phyloP scores from a whole-genome alignment of 371 early-diverging fungal species.

The Mucor racemosus region DNA sequence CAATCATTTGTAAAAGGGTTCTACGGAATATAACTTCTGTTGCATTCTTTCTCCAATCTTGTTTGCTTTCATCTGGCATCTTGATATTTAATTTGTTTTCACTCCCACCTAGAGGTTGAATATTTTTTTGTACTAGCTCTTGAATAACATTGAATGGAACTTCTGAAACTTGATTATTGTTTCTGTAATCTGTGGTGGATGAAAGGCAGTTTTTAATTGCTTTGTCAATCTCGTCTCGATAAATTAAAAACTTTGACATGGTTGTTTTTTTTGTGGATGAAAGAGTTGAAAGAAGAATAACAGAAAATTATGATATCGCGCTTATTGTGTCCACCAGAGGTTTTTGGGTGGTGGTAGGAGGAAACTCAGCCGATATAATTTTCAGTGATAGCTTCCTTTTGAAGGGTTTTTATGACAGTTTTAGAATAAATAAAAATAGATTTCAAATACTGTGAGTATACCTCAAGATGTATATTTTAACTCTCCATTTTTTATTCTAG shows the following conservation, averaged over 20 bases:
- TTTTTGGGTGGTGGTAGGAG: no score
- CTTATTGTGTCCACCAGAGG: no score
- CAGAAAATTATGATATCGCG: no score
- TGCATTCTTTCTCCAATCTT: slow-evolving; percentile 51
- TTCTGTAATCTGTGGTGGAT: slow-evolving; percentile 10
- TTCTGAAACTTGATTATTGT: slow-evolving; percentile 2
- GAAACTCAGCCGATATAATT: no score
- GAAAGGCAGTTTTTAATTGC: slow-evolving; percentile 24
- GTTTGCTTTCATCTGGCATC: slow-evolving; percentile 14
- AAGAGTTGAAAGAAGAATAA: no score
- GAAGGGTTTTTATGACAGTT: no score
- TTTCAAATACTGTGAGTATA: no score
- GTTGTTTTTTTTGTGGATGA: not conserved
- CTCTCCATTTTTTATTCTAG: no score
- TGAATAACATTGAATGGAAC: slow-evolving; percentile 20
- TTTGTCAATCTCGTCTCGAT: slow-evolving; percentile 13
- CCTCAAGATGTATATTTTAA: no score
- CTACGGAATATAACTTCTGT: slow-evolving; percentile 44
- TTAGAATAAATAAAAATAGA: no score
- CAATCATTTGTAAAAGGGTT: slow-evolving; percentile 32
- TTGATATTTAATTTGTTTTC: slow-evolving; percentile 26
- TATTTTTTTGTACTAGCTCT: slow-evolving; percentile 22
- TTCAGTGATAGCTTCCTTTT: no score
- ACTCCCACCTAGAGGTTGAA: slow-evolving; percentile 28
- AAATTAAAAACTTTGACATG: slow-evolving; percentile 32